A percentile compares a stretch with the other conserved stretches of the same genome.
phyloP scores from a whole-genome alignment of 352 stramenopile genomes.

The Globisporangium iwayamae region DNA sequence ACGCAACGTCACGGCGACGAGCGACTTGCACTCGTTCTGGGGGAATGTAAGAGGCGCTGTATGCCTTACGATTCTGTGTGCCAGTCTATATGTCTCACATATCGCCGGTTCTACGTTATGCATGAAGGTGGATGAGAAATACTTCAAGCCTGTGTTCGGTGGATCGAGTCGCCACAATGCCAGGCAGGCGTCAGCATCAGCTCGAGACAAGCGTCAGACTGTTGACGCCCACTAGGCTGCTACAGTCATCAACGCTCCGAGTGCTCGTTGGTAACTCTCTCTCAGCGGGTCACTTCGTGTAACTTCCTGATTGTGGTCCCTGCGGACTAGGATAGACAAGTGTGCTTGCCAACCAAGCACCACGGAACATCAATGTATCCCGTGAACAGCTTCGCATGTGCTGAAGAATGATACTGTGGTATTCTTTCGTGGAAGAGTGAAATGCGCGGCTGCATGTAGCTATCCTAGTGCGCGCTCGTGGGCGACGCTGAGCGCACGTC shows the following conservation, averaged over 20 bases:
- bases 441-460: not conserved
- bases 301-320: not conserved
- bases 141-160: slow-evolving; percentile 67
- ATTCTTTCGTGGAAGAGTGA: not conserved
- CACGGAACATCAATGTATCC: not conserved
- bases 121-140: slow-evolving; percentile 54
- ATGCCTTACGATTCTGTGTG: too few species aligned
- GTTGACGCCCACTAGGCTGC: slow-evolving; percentile 1
- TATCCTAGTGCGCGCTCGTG: slow-evolving; percentile 10
- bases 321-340: not conserved
- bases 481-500: slow-evolving; percentile 6
- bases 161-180: slow-evolving; percentile 31
- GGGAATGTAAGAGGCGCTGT: slow-evolving; percentile 35
- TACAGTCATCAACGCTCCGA: not conserved
- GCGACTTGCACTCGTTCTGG: slow-evolving; percentile 58
- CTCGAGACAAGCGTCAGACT: slow-evolving; percentile 6
- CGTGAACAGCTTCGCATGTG: not conserved
- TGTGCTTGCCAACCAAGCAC: not conserved
- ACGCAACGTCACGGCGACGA: slow-evolving; percentile 22
- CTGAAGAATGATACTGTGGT: not conserved
- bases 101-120: too few species aligned
- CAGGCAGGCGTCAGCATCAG: not conserved
- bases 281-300: too few species aligned
- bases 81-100: not conserved
- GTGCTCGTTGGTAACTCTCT: too few species aligned